A percentile compares a stretch with the other conserved stretches of the same genome.
Conservation (phyloP, 495 filamentous ascomycete species). For the Pyrenula aspistea region DNA sequence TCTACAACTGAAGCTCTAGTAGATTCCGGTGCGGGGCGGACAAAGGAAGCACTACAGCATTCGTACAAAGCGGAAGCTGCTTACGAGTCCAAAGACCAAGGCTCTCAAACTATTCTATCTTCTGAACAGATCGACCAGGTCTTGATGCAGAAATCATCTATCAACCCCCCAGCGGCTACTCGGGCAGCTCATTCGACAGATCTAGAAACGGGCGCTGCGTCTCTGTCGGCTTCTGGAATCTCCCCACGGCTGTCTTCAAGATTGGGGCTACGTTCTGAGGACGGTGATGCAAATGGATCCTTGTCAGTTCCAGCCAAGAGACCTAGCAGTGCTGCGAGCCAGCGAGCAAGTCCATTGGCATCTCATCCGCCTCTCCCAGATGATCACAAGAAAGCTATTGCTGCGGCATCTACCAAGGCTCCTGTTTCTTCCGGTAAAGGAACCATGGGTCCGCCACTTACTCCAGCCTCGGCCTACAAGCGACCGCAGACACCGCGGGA, state of each 20-base stretch:
- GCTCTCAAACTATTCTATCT: constrained; percentile 63
- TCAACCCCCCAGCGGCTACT: constrained; percentile 8
- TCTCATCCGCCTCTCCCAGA: constrained; percentile 63
- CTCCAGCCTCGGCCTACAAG: constrained; percentile 67
- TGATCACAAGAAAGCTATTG: constrained; percentile 75
- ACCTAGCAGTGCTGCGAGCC: constrained; percentile 61
- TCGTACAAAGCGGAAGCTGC: background rate
- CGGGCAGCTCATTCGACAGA: constrained; percentile 18
- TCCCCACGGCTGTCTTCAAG: constrained; percentile 29
- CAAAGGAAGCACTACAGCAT: background rate
- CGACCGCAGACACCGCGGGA: constrained; percentile 64
- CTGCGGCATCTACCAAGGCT: constrained; percentile 47
- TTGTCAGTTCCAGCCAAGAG: constrained; percentile 28
- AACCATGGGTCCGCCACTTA: constrained; percentile 74
- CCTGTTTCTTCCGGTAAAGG: constrained; percentile 26
- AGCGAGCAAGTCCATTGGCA: constrained; percentile 28
- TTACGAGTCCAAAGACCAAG: constrained; percentile 23
- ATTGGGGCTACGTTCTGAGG: constrained; percentile 23
- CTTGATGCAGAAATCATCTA: constrained; percentile 28
- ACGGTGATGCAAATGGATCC: constrained; percentile 21
- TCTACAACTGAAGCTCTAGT: background rate
- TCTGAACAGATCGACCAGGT: constrained; percentile 59
- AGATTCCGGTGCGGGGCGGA: background rate
- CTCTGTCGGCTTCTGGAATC: constrained; percentile 5
- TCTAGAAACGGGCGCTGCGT: constrained; percentile 9